Conservation (phyloP, 169 alveolate species). For the Cryptosporidium parvum region DNA sequence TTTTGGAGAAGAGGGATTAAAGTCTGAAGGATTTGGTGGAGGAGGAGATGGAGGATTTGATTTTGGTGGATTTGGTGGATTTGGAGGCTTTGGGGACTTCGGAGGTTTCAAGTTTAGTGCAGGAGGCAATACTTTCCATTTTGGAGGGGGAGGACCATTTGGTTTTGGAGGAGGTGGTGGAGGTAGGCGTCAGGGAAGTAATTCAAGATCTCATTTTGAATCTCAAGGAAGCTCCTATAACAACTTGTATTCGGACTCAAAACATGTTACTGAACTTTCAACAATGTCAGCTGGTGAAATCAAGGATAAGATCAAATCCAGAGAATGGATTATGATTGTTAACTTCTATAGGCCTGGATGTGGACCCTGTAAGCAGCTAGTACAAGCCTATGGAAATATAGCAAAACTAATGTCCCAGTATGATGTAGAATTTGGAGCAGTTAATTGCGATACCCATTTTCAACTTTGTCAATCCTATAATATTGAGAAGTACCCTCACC, state of each 20-base stretch:
- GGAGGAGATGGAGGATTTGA: constrained; percentile 81
- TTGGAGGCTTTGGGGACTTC: constrained; percentile 82
- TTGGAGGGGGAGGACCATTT: constrained; percentile 78
- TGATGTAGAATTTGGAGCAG: constrained; percentile 84
- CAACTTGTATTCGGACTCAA: constrained; percentile 42
- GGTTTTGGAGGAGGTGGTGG: constrained; percentile 76
- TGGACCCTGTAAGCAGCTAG: constrained; percentile 82
- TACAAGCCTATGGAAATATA: constrained; percentile 80
- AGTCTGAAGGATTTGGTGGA: constrained; percentile 74
- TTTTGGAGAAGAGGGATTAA: constrained; percentile 94
- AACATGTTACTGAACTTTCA: constrained; percentile 50
- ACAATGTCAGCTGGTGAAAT: constrained; percentile 48
- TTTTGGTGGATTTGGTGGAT: constrained; percentile 86
- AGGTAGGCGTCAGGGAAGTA: constrained; percentile 53
- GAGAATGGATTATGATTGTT: constrained; percentile 78
- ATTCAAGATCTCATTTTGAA: constrained; percentile 57
- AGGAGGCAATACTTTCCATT: constrained; percentile 77
- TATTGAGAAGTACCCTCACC: constrained; percentile 80
- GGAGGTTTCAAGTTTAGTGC: constrained; percentile 76
- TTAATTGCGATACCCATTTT: constrained; percentile 86
- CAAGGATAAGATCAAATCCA: constrained; percentile 47
- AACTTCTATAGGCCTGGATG: constrained; percentile 84
- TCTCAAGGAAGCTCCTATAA: constrained; percentile 40
- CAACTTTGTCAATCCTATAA: constrained; percentile 87
- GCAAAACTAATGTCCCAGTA: constrained; percentile 85